phyloP scores from a whole-genome alignment of 2,329 filamentous ascomycete species.

The Kalmusia sp. region DNA sequence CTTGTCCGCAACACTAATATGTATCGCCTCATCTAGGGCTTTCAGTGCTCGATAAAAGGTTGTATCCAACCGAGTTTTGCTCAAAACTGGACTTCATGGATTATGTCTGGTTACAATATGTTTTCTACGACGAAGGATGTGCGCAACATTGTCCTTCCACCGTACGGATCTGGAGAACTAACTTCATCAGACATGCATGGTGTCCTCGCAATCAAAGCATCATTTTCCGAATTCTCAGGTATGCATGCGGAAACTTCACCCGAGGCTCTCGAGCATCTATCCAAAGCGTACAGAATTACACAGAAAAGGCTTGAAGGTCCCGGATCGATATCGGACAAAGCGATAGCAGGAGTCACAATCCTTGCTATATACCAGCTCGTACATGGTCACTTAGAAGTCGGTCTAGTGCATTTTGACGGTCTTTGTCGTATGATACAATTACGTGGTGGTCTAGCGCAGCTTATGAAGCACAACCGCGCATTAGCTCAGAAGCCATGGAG shows the following conservation, averaged over 20 bases:
- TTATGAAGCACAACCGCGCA: constrained; percentile 11
- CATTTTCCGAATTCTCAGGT: constrained; percentile 7
- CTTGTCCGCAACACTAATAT: too few species aligned
- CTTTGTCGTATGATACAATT: constrained; percentile 13
- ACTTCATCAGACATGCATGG: constrained; percentile 8
- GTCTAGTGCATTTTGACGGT: constrained; percentile 14
- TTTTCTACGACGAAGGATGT: constrained; percentile 16
- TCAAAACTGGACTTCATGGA: constrained; percentile 11
- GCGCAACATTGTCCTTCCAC: background rate
- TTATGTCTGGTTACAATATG: constrained; percentile 16
- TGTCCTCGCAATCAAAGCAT: constrained; percentile 11
- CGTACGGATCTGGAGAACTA: background rate
- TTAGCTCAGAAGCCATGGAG: constrained; percentile 17
- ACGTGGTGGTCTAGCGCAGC: constrained; percentile 12
- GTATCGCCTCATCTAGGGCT: constrained; percentile 2
- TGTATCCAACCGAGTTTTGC: constrained; percentile 18
- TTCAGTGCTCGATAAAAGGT: constrained; percentile 3
- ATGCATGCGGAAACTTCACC: background rate
- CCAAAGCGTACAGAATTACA: constrained; percentile 7
- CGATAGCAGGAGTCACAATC: constrained; percentile 18
- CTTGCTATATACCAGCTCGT: constrained; percentile 14
- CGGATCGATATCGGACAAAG: constrained; percentile 6
- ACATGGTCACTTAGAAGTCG: constrained; percentile 9
- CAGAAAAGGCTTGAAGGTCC: constrained; percentile 9
- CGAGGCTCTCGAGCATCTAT: constrained; percentile 12